Percentiles rank a stretch among this genome's conserved stretches.
phyloP scores from a whole-genome alignment of 2,329 filamentous ascomycete genomes.

The Chrysosporium keratinophilum region DNA sequence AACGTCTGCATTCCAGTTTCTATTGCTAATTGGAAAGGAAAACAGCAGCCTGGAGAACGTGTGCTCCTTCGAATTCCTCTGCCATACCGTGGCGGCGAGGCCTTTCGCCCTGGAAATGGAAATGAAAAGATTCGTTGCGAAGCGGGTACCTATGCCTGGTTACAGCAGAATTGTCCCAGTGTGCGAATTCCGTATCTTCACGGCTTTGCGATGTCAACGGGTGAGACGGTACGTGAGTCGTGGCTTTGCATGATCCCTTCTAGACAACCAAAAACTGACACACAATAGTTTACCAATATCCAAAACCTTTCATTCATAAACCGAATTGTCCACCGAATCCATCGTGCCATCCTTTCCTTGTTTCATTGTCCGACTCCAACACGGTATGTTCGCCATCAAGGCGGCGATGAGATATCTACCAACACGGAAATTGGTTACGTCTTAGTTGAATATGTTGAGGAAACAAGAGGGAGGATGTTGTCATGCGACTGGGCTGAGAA shows the following conservation, averaged over 20 bases:
- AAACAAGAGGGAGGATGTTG: conserved; percentile 17
- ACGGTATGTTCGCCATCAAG: neutral
- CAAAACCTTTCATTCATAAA: neutral
- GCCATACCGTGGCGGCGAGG: conserved; percentile 10
- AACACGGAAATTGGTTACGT: conserved; percentile 14
- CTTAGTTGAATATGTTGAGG: conserved; percentile 19
- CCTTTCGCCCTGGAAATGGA: conserved; percentile 10
- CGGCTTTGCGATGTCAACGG: conserved; percentile 15
- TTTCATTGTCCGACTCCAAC: neutral
- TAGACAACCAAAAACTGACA: neutral
- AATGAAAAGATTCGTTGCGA: conserved; percentile 14
- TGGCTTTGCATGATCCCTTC: neutral
- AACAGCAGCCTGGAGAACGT: neutral
- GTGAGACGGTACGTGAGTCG: conserved; percentile 14
- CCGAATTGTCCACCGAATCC: neutral
- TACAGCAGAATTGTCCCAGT: conserved; percentile 12
- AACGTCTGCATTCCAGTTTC: conserved; percentile 26
- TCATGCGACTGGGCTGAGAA: conserved; percentile 18
- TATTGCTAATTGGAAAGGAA: neutral
- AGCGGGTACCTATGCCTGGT: conserved; percentile 11
- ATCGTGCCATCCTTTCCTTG: neutral
- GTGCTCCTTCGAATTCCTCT: conserved; percentile 10
- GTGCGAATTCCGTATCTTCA: conserved; percentile 15
- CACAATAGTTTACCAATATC: neutral
- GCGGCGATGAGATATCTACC: neutral